These are phyloP conservation scores for Epichloe scottii DNA, from an alignment of 2,329 filamentous ascomycete species.

Conservation along the genomic window DNA sequence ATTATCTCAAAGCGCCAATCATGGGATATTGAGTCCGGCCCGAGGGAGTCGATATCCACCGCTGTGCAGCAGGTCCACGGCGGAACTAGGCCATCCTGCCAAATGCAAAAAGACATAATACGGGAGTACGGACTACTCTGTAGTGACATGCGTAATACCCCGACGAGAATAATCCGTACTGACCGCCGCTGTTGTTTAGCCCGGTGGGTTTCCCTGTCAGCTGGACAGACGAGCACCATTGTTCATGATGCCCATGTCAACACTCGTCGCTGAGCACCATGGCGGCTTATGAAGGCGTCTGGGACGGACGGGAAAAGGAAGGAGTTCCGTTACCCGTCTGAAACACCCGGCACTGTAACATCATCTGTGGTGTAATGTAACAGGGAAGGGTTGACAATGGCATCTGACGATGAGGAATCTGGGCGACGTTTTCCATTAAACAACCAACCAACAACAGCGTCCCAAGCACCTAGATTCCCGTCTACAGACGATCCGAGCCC, in stretches of 20 bases:
- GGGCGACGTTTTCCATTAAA: neutral
- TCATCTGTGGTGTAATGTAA: neutral
- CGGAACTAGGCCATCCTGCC: neutral
- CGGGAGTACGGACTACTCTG: no score
- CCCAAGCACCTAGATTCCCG: neutral
- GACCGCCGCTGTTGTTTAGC: neutral
- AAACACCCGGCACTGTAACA: neutral
- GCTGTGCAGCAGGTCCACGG: neutral
- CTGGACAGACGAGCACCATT: neutral
- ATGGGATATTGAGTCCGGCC: neutral
- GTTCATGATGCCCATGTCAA: neutral
- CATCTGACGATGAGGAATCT: no score
- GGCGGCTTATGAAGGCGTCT: neutral
- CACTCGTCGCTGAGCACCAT: neutral
- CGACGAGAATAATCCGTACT: neutral
- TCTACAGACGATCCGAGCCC: neutral
- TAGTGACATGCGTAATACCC: no score
- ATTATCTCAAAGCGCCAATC: no score
- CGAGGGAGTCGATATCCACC: conserved; percentile 2
- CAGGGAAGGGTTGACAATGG: no score
- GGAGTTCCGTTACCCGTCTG: no score
- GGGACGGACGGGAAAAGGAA: no score
- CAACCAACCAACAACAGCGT: neutral
- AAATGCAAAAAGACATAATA: neutral
- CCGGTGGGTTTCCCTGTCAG: neutral